These are phyloP conservation scores for Marsdenia floribunda DNA, from an alignment of 257 asterid genomes.

Conservation along the genomic window DNA sequence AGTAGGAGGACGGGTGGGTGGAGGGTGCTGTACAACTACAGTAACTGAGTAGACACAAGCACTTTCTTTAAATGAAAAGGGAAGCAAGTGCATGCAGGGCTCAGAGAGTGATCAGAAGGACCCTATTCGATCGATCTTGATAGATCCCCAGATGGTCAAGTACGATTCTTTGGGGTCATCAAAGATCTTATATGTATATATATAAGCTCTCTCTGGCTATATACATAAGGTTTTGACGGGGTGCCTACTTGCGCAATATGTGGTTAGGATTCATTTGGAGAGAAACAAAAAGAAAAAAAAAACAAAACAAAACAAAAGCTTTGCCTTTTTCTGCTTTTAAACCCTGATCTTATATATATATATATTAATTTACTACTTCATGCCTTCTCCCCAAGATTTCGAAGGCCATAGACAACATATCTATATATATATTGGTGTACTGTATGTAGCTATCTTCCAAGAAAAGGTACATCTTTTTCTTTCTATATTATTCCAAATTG, in stretches of 20 bases:
- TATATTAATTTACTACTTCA: no score
- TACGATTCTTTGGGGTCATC: not conserved
- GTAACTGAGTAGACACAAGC: not conserved
- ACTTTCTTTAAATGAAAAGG: not conserved
- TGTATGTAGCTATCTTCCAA: no score
- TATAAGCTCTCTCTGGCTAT: not conserved
- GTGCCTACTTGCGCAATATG: not conserved
- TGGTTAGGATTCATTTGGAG: constrained; percentile 1
- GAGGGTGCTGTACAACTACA: not conserved
- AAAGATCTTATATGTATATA: no score
- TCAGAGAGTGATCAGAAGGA: not conserved
- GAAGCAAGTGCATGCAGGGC: not conserved
- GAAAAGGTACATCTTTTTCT: no score
- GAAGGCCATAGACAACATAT: no score
- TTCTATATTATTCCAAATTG: no score
- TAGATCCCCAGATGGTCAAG: not conserved
- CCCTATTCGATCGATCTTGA: not conserved
- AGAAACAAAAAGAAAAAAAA: not conserved
- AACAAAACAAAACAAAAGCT: not conserved
- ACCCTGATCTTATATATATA: no score
- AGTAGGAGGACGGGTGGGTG: not conserved
- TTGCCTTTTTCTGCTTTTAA: not conserved
- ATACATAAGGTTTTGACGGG: no score
- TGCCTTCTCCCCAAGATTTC: no score
- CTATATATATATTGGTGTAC: no score